A percentile compares a stretch with the other conserved stretches of the same genome.
phyloP scores from a whole-genome alignment of 2,329 filamentous ascomycete genomes.

The Rhynchosporium secalis region DNA sequence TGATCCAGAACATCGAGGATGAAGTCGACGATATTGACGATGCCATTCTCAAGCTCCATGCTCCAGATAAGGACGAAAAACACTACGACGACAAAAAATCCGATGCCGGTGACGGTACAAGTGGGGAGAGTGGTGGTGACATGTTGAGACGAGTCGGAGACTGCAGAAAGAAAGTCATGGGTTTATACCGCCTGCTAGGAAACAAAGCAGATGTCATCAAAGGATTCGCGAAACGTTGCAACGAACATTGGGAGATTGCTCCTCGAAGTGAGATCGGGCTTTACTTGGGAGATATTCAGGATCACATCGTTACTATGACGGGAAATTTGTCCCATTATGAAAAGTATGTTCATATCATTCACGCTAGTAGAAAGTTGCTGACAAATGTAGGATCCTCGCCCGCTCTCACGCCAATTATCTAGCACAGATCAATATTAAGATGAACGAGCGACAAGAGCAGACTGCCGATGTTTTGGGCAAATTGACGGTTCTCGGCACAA shows the following conservation, averaged over 20 bases:
- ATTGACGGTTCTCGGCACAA: slow-evolving; percentile 92
- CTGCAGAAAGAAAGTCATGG: slow-evolving; percentile 97
- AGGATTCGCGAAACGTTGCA: slow-evolving; percentile 96
- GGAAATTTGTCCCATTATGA: slow-evolving; percentile 95
- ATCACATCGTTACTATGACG: slow-evolving; percentile 99
- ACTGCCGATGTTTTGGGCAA: slow-evolving; percentile 94
- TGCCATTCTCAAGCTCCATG: slow-evolving; percentile 80
- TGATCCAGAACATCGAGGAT: slow-evolving; percentile 91
- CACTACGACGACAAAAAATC: slow-evolving; percentile 48
- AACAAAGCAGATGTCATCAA: slow-evolving; percentile 99
- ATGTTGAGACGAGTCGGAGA: slow-evolving; percentile 93
- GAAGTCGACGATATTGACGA: slow-evolving; percentile 98
- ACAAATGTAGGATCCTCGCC: slow-evolving; percentile 68
- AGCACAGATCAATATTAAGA: slow-evolving; percentile 98
- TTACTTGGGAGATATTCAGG: slow-evolving; percentile 96
- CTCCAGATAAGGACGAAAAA: slow-evolving; percentile 48
- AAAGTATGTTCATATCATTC: slow-evolving; percentile 60
- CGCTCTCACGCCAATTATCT: slow-evolving; percentile 95
- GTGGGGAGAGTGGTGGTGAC: slow-evolving; percentile 59
- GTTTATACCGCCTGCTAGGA: slow-evolving; percentile 84
- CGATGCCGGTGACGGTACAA: slow-evolving; percentile 43
- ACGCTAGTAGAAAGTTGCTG: slow-evolving; percentile 16
- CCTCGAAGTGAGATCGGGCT: slow-evolving; percentile 95
- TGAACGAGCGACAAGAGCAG: slow-evolving; percentile 96
- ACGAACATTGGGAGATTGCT: slow-evolving; percentile 96